Evolutionary conservation across 306 rosid species (phyloP), one percentile per base, ranked within the genome.

Genomic region (Comarum palustre): DNA sequence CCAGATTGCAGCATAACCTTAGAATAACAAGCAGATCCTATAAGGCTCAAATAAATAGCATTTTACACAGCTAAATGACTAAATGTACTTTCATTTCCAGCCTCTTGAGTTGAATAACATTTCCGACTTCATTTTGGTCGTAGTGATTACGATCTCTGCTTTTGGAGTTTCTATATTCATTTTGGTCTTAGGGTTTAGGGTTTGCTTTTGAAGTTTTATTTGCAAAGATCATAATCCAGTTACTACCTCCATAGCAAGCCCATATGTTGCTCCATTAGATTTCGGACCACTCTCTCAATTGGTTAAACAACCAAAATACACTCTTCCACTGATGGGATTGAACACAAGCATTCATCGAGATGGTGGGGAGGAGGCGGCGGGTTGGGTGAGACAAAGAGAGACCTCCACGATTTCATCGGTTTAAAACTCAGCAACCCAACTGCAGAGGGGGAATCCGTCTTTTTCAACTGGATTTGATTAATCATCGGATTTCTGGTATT

Each of bases 211-310:
- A 75, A 58, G 73, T 46, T 73, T 75, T 77, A 73, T 54, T 68
- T 4, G 54, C 66, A 16, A 9, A 64, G 22, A 77, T 43, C 24
- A 60, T 47, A 36, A 78, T 81, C 65, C 54, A 77, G 73, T 62
- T 78, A 68, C 75, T 90, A 93, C 98, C 94, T 93, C 98, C 98
- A 93, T 93, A 43, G 92, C 86, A 82, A 93, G 98, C 81, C 98
- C 98, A 80, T 81, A 86, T 31, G 90, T 91, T 68, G 97, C 91
- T 66, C 94, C 96, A 46, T 88, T 86, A 74, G 98, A 97, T 84
- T 84, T 89, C 77, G 85, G 75, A 57, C 92, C 92, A 84, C 75
- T 81, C 79, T 75, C 82, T 82, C 77, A 93, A 71, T 80, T 89
- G 89, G 80, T 76, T 80, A 68, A 91, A 89, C 68, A 91, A 96